These are phyloP conservation scores for Trichomonas gallinae DNA, from an alignment of 208 protist species.

Conservation along the genomic window DNA sequence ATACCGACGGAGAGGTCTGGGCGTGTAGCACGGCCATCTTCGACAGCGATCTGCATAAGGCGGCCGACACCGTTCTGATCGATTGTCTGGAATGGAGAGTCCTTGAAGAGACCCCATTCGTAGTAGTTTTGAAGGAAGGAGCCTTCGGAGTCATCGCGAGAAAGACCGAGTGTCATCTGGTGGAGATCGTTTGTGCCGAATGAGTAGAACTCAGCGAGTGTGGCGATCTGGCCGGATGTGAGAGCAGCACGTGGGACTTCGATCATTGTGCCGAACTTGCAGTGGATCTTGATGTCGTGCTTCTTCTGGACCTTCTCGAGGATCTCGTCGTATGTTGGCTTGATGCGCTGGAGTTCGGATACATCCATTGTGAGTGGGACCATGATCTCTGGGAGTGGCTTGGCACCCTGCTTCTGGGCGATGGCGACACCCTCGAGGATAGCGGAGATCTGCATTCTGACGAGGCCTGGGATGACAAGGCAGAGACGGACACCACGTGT, in stretches of 20 bases:
- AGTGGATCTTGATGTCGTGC: background rate
- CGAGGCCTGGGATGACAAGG: slow-evolving; percentile 74
- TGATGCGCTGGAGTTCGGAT: background rate
- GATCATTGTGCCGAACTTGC: slow-evolving; percentile 4
- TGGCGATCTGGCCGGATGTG: background rate
- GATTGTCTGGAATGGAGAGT: slow-evolving; percentile 74
- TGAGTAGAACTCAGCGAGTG: background rate
- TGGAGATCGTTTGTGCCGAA: slow-evolving; percentile 78
- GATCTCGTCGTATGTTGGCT: background rate
- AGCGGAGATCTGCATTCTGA: slow-evolving; percentile 69
- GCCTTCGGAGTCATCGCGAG: slow-evolving; percentile 68
- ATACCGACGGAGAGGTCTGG: slow-evolving; percentile 67
- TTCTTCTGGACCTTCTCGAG: background rate
- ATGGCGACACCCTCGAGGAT: background rate
- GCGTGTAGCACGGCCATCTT: slow-evolving; percentile 57
- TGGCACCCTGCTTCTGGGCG: background rate
- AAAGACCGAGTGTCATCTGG: slow-evolving; percentile 82
- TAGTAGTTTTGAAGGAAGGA: slow-evolving; percentile 72
- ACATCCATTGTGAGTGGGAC: slow-evolving; percentile 12
- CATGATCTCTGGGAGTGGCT: background rate
- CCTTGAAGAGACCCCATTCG: slow-evolving; percentile 64
- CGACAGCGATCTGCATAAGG: slow-evolving; percentile 64
- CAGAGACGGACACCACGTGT: slow-evolving; percentile 72
- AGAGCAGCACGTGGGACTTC: background rate
- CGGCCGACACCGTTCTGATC: slow-evolving; percentile 72